Evolutionary conservation across 208 protist genomes (phyloP).

Genomic region (Acanthamoeba divionensis): DNA sequence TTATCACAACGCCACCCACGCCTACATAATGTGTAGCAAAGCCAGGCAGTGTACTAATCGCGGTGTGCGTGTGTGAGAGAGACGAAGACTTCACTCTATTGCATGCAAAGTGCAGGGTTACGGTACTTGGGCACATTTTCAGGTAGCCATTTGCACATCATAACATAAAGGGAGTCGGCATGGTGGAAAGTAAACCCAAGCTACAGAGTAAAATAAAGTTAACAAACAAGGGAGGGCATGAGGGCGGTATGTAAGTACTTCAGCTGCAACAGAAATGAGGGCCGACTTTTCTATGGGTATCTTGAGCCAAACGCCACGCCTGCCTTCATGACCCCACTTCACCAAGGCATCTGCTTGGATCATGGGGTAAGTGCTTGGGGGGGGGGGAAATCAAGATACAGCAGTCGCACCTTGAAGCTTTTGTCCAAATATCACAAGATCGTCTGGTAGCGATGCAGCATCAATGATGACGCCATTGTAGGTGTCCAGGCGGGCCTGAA

Average conservation of each 20-base stretch:
- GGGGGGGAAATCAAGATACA: background rate
- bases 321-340: background rate
- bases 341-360: background rate
- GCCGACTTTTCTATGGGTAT: conserved; percentile 7
- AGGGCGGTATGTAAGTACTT: background rate
- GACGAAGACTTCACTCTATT: too few species aligned
- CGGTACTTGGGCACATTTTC: background rate
- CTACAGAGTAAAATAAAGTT: background rate
- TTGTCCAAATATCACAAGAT: conserved; percentile 34
- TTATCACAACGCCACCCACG: conserved; percentile 29
- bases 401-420: background rate
- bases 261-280: conserved; percentile 28
- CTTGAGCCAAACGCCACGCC: conserved; percentile 49
- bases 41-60: background rate
- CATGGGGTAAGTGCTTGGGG: background rate
- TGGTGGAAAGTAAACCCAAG: conserved; percentile 32
- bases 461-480: conserved; percentile 13
- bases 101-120: too few species aligned
- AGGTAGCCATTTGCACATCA: conserved; percentile 36
- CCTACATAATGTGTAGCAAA: conserved; percentile 28
- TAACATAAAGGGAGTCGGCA: conserved; percentile 3
- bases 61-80: too few species aligned
- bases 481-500: background rate
- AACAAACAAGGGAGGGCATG: background rate
- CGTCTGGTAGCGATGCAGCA: background rate